Conservation (phyloP, 1,284 basidiomycete species). For the Taiwanofungus camphoratus region DNA sequence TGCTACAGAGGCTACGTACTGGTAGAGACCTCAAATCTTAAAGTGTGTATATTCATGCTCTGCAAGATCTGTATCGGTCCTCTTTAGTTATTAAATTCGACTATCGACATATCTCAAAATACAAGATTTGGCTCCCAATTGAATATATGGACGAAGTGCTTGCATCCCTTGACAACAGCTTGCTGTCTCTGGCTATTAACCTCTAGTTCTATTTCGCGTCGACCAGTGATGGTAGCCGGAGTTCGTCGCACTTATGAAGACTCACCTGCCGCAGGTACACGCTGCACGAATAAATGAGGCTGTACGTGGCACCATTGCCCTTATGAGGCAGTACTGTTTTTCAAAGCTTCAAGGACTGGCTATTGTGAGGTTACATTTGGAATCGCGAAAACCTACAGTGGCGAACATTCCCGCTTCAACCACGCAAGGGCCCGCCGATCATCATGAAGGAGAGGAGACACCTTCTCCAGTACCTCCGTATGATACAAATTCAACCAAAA, state of each 20-base stretch:
- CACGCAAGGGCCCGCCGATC: slow-evolving; percentile 75
- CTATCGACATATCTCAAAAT: too few relatives aligned
- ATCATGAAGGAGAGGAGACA: slow-evolving; percentile 66
- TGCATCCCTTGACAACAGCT: neutral
- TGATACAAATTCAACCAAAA: slow-evolving; percentile 89
- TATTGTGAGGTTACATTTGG: too few relatives aligned
- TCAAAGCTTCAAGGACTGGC: too few relatives aligned
- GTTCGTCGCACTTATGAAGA: neutral
- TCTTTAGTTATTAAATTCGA: too few relatives aligned
- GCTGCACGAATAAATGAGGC: too few relatives aligned
- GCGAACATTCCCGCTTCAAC: slow-evolving; percentile 69
- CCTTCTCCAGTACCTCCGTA: slow-evolving; percentile 69
- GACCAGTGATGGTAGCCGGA: neutral
- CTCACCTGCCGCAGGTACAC: neutral
- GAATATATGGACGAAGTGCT: slow-evolving; percentile 2
- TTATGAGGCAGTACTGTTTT: too few relatives aligned
- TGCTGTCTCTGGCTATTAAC: neutral
- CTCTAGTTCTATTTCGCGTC: slow-evolving; percentile 1
- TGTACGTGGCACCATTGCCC: too few relatives aligned
- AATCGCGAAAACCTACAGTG: slow-evolving; percentile 31
- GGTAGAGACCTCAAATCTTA: too few relatives aligned
- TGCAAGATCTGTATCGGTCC: too few relatives aligned
- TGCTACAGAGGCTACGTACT: too few relatives aligned
- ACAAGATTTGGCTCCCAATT: too few relatives aligned
- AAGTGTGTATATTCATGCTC: too few relatives aligned